A percentile compares a stretch with the other conserved stretches of the same genome.
Evolutionary conservation across 2,329 filamentous ascomycete species (phyloP).

Genomic region (Penicillium sp.): DNA sequence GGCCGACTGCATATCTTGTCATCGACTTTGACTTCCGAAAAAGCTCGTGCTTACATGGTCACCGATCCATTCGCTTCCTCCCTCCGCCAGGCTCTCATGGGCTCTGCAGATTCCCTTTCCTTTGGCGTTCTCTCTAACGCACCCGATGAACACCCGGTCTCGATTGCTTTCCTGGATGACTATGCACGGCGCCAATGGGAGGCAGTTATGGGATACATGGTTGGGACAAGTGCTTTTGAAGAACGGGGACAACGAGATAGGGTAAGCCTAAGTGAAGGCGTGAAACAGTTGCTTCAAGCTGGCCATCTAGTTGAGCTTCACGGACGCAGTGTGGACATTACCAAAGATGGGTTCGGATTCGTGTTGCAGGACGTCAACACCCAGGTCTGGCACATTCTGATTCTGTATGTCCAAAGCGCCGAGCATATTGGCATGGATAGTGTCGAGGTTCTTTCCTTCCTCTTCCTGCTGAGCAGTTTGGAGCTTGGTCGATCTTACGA

Average conservation of each 20-base stretch:
- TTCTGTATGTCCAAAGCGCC: constrained; percentile 85
- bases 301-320: constrained; percentile 70
- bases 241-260: constrained; percentile 40
- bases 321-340: constrained; percentile 63
- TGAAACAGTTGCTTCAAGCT: constrained; percentile 75
- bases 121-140: constrained; percentile 80
- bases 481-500: constrained; percentile 90
- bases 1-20: constrained; percentile 80
- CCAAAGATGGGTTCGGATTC: constrained; percentile 89
- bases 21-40: constrained; percentile 56
- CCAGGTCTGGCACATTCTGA: constrained; percentile 91
- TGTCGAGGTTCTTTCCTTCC: constrained; percentile 90
- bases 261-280: constrained; percentile 63
- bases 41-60: constrained; percentile 67
- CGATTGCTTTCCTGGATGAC: constrained; percentile 56
- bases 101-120: constrained; percentile 75
- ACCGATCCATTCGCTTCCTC: constrained; percentile 78
- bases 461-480: constrained; percentile 90
- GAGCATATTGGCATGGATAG: constrained; percentile 72
- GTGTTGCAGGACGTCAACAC: constrained; percentile 91
- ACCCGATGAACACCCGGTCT: constrained; percentile 49
- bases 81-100: constrained; percentile 78
- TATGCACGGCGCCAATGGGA: constrained; percentile 92
- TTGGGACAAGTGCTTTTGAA: constrained; percentile 51
- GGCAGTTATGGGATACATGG: constrained; percentile 90